Base-by-base conservation (phyloP, 495 filamentous ascomycete genomes). In the Astrothelium subdiscretum region DNA sequence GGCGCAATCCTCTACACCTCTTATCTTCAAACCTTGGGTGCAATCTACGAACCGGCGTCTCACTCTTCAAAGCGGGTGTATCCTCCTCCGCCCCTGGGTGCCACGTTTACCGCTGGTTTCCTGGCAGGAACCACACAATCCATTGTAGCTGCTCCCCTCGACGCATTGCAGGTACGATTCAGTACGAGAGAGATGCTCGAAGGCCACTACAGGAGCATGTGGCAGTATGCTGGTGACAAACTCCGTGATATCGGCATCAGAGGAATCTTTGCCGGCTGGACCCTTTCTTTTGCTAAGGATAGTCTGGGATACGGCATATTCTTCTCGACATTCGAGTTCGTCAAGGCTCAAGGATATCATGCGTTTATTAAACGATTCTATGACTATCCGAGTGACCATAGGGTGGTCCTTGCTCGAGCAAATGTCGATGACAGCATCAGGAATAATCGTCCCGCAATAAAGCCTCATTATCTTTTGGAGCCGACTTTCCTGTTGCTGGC, bases 301-400 rank as follows among this genome's bases (percentile, higher is more conserved):
- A 83, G 88, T 18, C 75, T 94, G 31, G 91, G 91, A 1, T 87
- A 85, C 67, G 91, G 85, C 10, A 73, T 89, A 18, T 96, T 96
- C 76, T 96, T 96, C 73, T 82, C 84, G 32, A 82, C 82, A 0
- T 96, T 96, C 66, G 91, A 96, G 74, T 91, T 84, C 59, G 75
- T 95, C 66, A 95, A 96, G 71, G 85, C 87, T 10, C 91, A 96
- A 71, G 79, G 78, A 11, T 96, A 91, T 74, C 94, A 94, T 72
- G 79, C 75, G 18, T 96, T 90, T 69, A 77, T 95, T 32, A 84
- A 83, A 24, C 83, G 82, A 75, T 90, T 87, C 66, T 96, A 96
- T 67, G 35, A 60, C 6, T 59, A 57, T 18, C 61, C 64, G 29
- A 31, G 42, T 11, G 62, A 65, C 62, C 60, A 24, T 0, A 29